Percentiles rank a stretch among this genome's conserved stretches.
Evolutionary conservation across 768 basidiomycete genomes (phyloP).

Genomic region (Piloderma croceum): DNA sequence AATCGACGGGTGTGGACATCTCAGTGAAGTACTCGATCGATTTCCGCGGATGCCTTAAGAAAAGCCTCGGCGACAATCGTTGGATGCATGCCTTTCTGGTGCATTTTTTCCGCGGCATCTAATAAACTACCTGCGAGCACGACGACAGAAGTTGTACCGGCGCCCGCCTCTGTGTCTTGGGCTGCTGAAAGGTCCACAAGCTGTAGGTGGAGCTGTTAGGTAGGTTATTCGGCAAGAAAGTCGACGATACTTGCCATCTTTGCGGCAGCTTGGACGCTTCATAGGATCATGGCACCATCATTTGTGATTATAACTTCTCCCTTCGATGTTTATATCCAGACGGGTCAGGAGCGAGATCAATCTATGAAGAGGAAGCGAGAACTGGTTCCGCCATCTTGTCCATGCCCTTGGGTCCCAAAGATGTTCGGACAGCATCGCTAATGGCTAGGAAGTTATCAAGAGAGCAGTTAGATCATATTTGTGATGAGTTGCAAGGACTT

Average conservation of each 20-base stretch:
- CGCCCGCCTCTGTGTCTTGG: conserved; percentile 98
- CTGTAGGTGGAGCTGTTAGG: conserved; percentile 36
- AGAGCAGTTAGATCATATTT: conserved; percentile 3
- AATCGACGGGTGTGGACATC: conserved; percentile 86
- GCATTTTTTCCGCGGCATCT: conserved; percentile 93
- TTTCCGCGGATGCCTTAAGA: conserved; percentile 81
- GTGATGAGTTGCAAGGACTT: conserved; percentile 1
- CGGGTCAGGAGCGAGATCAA: conserved; percentile 9
- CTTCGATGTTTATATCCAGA: conserved; percentile 89
- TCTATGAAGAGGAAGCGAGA: not conserved
- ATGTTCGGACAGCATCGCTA: conserved; percentile 95
- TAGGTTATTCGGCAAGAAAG: not conserved
- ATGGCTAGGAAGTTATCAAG: conserved; percentile 56
- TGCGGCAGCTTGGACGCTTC: conserved; percentile 93
- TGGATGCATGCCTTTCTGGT: conserved; percentile 95
- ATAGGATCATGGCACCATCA: conserved; percentile 96
- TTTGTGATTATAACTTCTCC: conserved; percentile 98
- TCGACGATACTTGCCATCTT: conserved; percentile 69
- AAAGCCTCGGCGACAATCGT: conserved; percentile 96
- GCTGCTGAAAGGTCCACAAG: conserved; percentile 96
- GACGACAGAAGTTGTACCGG: conserved; percentile 96
- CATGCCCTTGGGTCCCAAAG: conserved; percentile 95
- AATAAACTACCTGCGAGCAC: conserved; percentile 92
- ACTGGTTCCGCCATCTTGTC: conserved; percentile 83
- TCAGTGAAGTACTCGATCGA: conserved; percentile 92